Base-by-base conservation (phyloP, 2,329 filamentous ascomycete genomes). In the Calonectria henricotiae region DNA sequence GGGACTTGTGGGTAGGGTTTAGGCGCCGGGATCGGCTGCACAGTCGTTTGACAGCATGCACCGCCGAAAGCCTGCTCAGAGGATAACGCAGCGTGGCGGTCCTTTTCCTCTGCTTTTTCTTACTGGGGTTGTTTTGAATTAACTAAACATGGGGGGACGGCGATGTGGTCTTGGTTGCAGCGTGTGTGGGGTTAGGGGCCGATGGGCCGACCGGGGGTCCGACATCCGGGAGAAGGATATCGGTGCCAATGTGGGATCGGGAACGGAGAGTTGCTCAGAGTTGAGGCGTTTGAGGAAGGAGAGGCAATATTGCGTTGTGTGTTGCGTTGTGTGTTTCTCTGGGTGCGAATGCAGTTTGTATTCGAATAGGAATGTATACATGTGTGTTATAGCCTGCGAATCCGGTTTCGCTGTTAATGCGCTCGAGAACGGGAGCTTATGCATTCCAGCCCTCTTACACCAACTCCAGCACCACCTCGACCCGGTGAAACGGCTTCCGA, bases 181-280 rank as follows among this genome's bases (percentile, higher is more conserved):
- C 3, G 51, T 63, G 65, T 30, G 27, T 4, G 65, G 63, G 49
- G 46, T 44, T 61, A 35, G 71, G 71, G 65, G 54, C 71, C 71
- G 69, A 69, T 67, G 65, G 32, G 39, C 71, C 69, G 68, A 35
- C 4, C 27, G 27, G 7, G 39, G 39, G 37, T 63, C 71, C 71
- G 71, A 73, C 69, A 73, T 71, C 71, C 71, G 71, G 39, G 4
- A 2, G 51, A 58, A 51, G 71, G 71, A 62, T 71, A 32, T 73
- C 69, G 71, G 71, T 71, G 65, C 62, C 62, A 62, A 44, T 30
- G 51, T 30, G 25, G 46, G 27, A 37, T 43, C 43, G 55, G 55
- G 6, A 60, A 39, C 55, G 55, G 55, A 23, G 55, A 55, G n/a
- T 23, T 55, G 32, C 27, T 54, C 17, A 30, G 30, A 32, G 30